Base-by-base conservation (phyloP, 2,329 filamentous ascomycete genomes). In the Cordyceps tenuipes region DNA sequence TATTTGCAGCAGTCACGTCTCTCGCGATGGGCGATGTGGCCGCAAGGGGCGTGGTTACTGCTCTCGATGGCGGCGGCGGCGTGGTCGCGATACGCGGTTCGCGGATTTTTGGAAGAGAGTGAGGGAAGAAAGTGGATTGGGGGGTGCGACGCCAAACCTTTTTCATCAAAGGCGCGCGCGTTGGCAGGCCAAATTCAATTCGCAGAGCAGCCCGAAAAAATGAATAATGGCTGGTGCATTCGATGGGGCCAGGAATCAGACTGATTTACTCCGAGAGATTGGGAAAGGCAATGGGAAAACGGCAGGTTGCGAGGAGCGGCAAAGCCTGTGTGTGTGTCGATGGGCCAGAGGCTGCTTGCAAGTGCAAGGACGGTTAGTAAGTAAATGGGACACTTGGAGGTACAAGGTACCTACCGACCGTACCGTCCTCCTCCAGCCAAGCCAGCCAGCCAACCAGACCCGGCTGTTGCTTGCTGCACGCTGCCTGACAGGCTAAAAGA, bases 71-170 rank as follows among this genome's bases (percentile, higher is more conserved):
- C 13, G 34, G 21, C 13, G 34, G 21, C 36, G n/a, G 19, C 12
- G 23, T 29, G n/a, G 48, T 74, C 73, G 73, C 72, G 73, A 75
- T 71, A 73, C 73, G 73, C 73, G 73, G 68, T 70, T 60, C 59
- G 66, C 57, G 53, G 63, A 62, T 44, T 63, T 69, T 65, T 23
- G 19, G 68, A 67, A 67, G 67, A 13, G 29, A 10, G 19, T 23
- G 21, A 36, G 43, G 36, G 31, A 56, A 39, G 53, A 55, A 39
- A 58, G 48, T 59, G 56, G 48, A 59, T 59, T 48, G 67, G 70
- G 73, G 44, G 21, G 73, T 76, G 71, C 73, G 72, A 76, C 73
- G 72, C 70, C 68, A 72, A 69, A 70, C 66, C 70, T 67, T 69
- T 58, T 72, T 70, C 65, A 68, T 74, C 69, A 66, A 73, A 66